Percentiles rank a stretch among this genome's conserved stretches.
Evolutionary conservation across 257 asterid genomes (phyloP).

Genomic region (Perilla frutescens): DNA sequence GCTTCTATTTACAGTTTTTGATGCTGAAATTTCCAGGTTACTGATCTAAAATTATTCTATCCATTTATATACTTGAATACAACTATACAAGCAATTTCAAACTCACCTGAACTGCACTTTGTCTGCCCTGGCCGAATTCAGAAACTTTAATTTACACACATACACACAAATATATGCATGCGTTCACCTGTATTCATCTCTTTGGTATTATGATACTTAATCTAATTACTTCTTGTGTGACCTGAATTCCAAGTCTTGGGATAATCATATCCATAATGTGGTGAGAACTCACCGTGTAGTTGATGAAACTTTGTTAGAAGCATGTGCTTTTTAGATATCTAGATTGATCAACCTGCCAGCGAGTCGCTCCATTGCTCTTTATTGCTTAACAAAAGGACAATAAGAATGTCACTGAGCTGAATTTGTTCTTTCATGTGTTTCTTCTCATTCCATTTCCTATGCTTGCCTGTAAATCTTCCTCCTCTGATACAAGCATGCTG

Average conservation of each 20-base stretch:
- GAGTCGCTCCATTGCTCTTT: not conserved
- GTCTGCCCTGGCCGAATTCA: conserved; percentile 9
- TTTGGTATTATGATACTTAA: not conserved
- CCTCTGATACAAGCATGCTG: conserved; percentile 28
- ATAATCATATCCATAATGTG: not conserved
- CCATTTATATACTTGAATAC: conserved; percentile 15
- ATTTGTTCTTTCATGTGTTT: conserved; percentile 26
- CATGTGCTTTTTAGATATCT: not conserved
- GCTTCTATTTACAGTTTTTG: conserved; percentile 99
- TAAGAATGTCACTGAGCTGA: not conserved
- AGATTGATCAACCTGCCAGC: conserved; percentile 15
- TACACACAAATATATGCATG: no score
- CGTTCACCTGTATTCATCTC: not conserved
- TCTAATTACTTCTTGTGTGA: not conserved
- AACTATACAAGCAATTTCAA: conserved; percentile 12
- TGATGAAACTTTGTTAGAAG: conserved; percentile 14
- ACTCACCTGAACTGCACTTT: conserved; percentile 17
- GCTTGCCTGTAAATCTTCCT: conserved; percentile 9
- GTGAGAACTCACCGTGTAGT: conserved; percentile 11
- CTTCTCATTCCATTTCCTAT: conserved; percentile 12
- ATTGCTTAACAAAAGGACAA: not conserved
- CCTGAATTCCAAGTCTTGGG: conserved; percentile 1
- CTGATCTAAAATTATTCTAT: conserved; percentile 27
- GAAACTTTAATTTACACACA: conserved; percentile 7
- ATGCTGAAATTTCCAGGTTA: conserved; percentile 96